Evolutionary conservation across 1,139 yeast genomes (phyloP), one percentile per base, ranked within the genome.

Genomic region (Magnusiomyces sp.): DNA sequence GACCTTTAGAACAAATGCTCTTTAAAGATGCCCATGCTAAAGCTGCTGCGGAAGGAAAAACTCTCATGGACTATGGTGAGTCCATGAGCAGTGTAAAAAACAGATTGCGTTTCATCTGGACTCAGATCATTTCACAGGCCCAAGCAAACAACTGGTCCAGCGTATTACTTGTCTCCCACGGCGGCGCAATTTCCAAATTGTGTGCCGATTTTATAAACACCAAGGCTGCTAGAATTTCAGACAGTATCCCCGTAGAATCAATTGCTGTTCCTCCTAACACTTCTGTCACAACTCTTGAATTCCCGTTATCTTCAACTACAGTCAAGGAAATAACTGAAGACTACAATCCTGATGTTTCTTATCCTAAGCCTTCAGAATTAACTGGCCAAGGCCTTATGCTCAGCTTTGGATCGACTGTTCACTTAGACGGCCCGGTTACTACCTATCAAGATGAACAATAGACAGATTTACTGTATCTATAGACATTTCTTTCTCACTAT

Each of bases 141-240:
- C 19, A 64, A 70, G 53, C 63, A 66, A 40, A 40, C 33, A 17
- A 40, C n/a, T 23, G 38, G 33, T 34, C 39, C 44, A 83, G 83
- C 53, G 74, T 84, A 1, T 70, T 81, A 29, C 55, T 88, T 27
- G 81, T 92, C 51, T 80, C 92, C 11, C 97, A 89, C 62, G 97
- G 97, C 17, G 95, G 96, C 5, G 87, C 87, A 1, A 80, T 89
- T 34, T 75, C 87, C 48, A 75, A 80, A 45, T 74, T 83, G 39
- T 47, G 49, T 31, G 27, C 45, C n/a, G 61, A 49, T 23, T 36
- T 49, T 11, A 29, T 49, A 17, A 45, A 42, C 40, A 17, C 27
- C 6, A 43, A 48, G 7, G 42, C 31, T 3, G 43, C 41, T 16
- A 32, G 7, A 29, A 34, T 49, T 14, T 23, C 40, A 5, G 44